Evolutionary conservation across 352 stramenopile species (phyloP), one percentile per base, ranked within the genome.

Genomic region (Globisporangium parvum): DNA sequence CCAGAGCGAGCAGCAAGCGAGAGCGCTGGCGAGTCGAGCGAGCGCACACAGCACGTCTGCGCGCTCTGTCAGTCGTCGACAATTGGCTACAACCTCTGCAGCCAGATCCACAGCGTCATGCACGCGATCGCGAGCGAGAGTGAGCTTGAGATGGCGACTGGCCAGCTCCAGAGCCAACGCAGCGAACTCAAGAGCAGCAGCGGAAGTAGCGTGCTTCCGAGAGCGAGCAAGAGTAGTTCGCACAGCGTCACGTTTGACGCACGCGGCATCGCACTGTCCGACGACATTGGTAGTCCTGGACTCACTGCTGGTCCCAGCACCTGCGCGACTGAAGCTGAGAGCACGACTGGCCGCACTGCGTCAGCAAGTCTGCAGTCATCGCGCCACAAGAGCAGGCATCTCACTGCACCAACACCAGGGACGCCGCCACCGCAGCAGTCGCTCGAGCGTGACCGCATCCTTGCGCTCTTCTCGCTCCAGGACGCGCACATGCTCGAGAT

Each of bases 81-180:
- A 20, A 74, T 85, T 20, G 66, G 75, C 21, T 83, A 85, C 66
- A 83, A 87, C 49, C 52, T 89, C 6, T 89, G 79, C 63, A 73
- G 62, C 35, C 75, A 89, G 59, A 77, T 80, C 51, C 73, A 73
- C 17, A 48, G 68, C 11, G 79, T 89, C 3, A 80, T 87, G 49
- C 51, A 64, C 21, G 56, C 52, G 26, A 53, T 89, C 18, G 63
- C 77, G n/a, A 64, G 55, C 2, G 77, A 89, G 48, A 60, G 48
- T 51, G 59, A 70, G 39, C 23, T 53, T 6, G 55, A 57, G 39
- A 20, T 12, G 12, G n/a, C 33, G 17, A 62, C 18, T 14, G 35
- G 23, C 9, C 53, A 33, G 2, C 47, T 53, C 23, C 39, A 42
- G 3, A 64, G 51, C 28, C 59, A 66, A 21, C 53, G 52, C 44